Base-by-base conservation (phyloP, 345 rosid species). In the Eucalyptus pauciflora region DNA sequence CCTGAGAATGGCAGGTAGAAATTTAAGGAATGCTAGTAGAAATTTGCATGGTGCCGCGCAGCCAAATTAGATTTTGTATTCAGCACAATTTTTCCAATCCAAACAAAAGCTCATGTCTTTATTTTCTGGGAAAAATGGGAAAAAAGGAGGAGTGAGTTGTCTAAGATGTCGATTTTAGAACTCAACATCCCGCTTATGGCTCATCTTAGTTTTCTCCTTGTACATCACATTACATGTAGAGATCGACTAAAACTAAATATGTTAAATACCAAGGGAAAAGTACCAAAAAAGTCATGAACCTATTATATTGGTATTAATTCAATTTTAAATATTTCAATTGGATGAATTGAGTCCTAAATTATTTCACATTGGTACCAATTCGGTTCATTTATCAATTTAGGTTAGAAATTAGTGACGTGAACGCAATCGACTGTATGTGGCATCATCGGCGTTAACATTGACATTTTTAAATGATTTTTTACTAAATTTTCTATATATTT, bases 281-380 rank as follows among this genome's bases (percentile, higher is more conserved):
- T 52, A 18, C 0, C 1, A 1, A 52, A 52, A 52, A 1, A 52
- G 2, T 52, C 10, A 18, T 52, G 0, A 52, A 52, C 4, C 4
- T 52, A 52, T 18, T 52, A 52, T 1, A 18, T 52, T 18, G 24
- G 1, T 52, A 52, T 7, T 0, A 1, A 52, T 52, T 52, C 2
- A 18, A 52, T 52, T 52, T 52, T 52, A 18, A 18, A 52, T 1
- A 1, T 18, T 52, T 52, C 56, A 52, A 18, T 52, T 52, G 24
- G 56, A 52, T 2, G 2, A 52, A 52, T 52, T 52, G 1, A 52
- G 4, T 18, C 10, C 3, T 52, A 18, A 52, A 52, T 18, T 1
- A 52, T 18, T 52, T 18, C 24, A 52, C 10, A 52, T 52, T 51
- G 9, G 22, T 51, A 51, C 9, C 9, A 17, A 51, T 51, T 7